Evolutionary conservation across 495 filamentous ascomycete genomes (phyloP), one percentile per base, ranked within the genome.

Genomic region (Friedmanniomyces simplex): DNA sequence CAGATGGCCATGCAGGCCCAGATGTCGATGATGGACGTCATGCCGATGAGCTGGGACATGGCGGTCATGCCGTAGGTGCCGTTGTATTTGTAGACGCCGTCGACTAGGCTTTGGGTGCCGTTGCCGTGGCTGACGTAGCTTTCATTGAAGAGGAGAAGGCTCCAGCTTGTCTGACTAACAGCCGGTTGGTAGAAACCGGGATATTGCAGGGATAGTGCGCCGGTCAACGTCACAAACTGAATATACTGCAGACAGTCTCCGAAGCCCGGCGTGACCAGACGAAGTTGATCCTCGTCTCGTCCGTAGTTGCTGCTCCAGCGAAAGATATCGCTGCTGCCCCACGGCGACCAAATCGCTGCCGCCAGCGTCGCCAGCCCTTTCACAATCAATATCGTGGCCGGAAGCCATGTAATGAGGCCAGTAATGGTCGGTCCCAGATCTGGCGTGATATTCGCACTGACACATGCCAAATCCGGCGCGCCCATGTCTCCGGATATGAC

Each of bases 231-330:
- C 49, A 91, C 78, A 61, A 94, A 97, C 66, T 98, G 93, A 30
- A 98, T 85, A 67, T 97, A 98, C 71, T 98, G 91, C 30, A 98
- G 80, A 68, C 93, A 98, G 63, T 98, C 93, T 12, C 88, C 90
- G 68, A 98, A 98, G 0, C 93, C 93, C 14, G 93, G 93, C 8
- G 93, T 98, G 21, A 98, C 89, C 34, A 97, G 74, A 30, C 93
- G 85, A 41, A 98, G 76, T 55, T 96, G 76, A 69, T 98, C 93
- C 45, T 88, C 85, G 61, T 98, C 94, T 63, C 91, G 83, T 28
- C 93, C 94, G 68, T 91, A 96, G 66, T 97, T 97, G 67, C 88
- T 95, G 21, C 88, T 90, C 88, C 91, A 98, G 54, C 84, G 81
- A 68, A 97, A 96, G 11, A 86, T 76, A 69, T 97, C 87, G 3